Base-by-base conservation (phyloP, 2,329 filamentous ascomycete genomes). In the Zopfia rhizophila region DNA sequence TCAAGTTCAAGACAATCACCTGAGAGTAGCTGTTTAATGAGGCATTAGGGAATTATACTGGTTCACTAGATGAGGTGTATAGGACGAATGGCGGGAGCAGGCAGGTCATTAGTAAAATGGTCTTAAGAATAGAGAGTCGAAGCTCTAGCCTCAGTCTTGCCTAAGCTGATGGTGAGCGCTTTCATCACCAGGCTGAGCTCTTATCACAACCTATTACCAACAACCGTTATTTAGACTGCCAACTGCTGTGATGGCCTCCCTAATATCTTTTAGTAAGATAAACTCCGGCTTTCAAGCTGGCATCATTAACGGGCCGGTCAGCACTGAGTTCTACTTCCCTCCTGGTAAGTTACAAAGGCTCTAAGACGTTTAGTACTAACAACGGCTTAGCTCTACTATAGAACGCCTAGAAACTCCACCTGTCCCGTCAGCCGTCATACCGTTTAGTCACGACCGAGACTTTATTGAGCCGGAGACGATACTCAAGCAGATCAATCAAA, bases 401-500 rank as follows among this genome's bases (percentile, higher is more conserved):
- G 42, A 39, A 13, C 19, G 37, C 33, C 37, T 36, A 30, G 55
- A 60, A 44, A 61, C 48, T 25, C 48, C 51, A 40, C 57, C 51
- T 11, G 41, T 25, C 22, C 60, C 63, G 32, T 62, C 49, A 13
- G 52, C 47, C 16, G 40, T 45, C n/a, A 55, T 69, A 30, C 65
- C 64, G 4, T 68, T 69, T 38, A 10, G 21, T 25, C 55, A 53
- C n/a, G 62, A 70, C 38, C 18, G 22, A 2, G 56, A 66, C 49
- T 66, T 66, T 27, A 41, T 69, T 22, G 55, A 64, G 19, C 58
- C 58, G 12, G 54, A 45, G 23, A 42, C 36, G 2, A 36, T 68
- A 18, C 18, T 65, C 12, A 46, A 54, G 19, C 57, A 56, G 51
- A 55, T 69, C 12, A 22, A 48, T 28, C 25, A 61, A 38, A 51